phyloP scores from a whole-genome alignment of 495 filamentous ascomycete species.

The Lasiosphaeris hirsuta region DNA sequence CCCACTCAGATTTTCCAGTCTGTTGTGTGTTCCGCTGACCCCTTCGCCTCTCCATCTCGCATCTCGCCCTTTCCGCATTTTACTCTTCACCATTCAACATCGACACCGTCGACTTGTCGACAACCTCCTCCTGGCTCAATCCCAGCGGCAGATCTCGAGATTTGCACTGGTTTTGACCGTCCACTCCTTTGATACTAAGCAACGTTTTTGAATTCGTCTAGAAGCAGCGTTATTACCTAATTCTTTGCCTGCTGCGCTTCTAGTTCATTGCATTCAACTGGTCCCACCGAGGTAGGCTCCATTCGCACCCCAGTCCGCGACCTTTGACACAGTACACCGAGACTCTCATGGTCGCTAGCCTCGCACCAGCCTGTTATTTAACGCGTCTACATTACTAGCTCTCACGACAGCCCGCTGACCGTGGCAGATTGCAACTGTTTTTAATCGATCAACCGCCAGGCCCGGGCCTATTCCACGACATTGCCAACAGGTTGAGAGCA shows the following conservation, averaged over 20 bases:
- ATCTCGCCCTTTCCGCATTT: constrained; percentile 16
- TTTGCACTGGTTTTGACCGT: constrained; percentile 52
- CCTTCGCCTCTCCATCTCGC: constrained; percentile 16
- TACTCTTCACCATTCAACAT: constrained; percentile 17
- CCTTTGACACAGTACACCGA: background rate
- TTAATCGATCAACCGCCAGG: constrained; percentile 30
- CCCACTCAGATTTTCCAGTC: constrained; percentile 8
- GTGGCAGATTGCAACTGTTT: constrained; percentile 21
- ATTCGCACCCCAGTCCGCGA: background rate
- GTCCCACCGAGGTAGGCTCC: constrained; percentile 5
- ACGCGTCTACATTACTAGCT: background rate
- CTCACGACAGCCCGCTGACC: background rate
- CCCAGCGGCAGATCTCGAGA: constrained; percentile 46
- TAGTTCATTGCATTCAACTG: constrained; percentile 18
- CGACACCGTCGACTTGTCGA: constrained; percentile 23
- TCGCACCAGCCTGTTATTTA: background rate
- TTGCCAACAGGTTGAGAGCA: background rate
- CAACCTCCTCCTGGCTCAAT: constrained; percentile 41
- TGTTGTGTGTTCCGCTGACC: constrained; percentile 7
- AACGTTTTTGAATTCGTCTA: constrained; percentile 26
- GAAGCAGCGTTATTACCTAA: constrained; percentile 22
- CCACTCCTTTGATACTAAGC: constrained; percentile 44
- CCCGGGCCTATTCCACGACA: constrained; percentile 4
- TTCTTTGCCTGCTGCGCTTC: constrained; percentile 21
- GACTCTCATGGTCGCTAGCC: no score